These are phyloP conservation scores for Thraustochytrium striatum DNA, from an alignment of 352 stramenopile species.

Conservation along the genomic window DNA sequence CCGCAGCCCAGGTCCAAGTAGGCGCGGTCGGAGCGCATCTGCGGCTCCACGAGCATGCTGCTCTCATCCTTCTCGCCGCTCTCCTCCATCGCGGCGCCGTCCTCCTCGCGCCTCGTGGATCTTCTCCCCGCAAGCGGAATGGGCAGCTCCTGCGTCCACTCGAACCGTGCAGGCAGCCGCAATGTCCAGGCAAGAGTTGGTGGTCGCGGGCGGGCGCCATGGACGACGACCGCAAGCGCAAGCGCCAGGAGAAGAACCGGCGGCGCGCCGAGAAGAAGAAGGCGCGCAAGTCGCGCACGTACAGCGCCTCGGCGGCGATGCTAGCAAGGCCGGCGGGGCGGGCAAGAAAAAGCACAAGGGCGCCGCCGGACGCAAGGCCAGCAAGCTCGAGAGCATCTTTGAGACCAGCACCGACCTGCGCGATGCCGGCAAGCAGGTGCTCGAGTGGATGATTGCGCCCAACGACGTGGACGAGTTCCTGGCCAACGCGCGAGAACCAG, in stretches of 20 bases:
- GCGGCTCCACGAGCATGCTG: slow-evolving; percentile 33
- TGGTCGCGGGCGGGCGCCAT: too few species aligned
- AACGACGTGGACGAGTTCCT: too few species aligned
- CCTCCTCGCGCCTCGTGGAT: too few species aligned
- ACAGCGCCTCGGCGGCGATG: neutral
- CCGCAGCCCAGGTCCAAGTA: slow-evolving; percentile 29
- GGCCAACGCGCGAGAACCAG: too few species aligned
- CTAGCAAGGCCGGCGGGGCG: neutral
- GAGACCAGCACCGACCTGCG: neutral
- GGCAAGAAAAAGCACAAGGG: neutral
- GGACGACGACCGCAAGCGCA: slow-evolving; percentile 27
- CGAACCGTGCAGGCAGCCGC: too few species aligned
- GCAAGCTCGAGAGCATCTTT: slow-evolving; percentile 2
- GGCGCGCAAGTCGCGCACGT: slow-evolving; percentile 10
- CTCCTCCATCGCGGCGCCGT: neutral
- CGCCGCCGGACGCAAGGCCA: too few species aligned
- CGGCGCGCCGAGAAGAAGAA: slow-evolving; percentile 14
- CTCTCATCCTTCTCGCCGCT: slow-evolving; percentile 13
- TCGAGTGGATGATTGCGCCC: slow-evolving; percentile 80
- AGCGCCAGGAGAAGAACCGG: slow-evolving; percentile 14
- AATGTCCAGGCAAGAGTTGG: too few species aligned
- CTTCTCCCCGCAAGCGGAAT: too few species aligned
- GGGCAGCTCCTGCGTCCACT: too few species aligned
- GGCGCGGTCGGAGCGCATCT: slow-evolving; percentile 36
- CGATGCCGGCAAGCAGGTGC: slow-evolving; percentile 37